Evolutionary conservation across 805 yeast genomes (phyloP), one percentile per base, ranked within the genome.

Genomic region (Jamesozyma hellenica): DNA sequence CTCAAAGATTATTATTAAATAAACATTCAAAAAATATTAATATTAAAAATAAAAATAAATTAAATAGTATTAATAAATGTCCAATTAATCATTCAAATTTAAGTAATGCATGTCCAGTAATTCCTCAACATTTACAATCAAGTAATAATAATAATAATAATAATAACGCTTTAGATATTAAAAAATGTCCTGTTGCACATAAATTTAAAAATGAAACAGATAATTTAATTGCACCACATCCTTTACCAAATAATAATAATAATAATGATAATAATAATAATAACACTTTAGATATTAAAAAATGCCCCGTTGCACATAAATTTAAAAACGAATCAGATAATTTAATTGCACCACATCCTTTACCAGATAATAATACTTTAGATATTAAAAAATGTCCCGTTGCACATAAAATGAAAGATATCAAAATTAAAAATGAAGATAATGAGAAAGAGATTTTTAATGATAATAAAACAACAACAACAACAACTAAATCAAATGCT

Each of bases 21-120:
- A 46, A 43, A 15, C 36, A 38, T 29, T 41, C 44, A 14, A 41
- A 34, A 14, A 35, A 31, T 28, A 29, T 36, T 16, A 28, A 28
- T 26, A 28, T 23, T 37, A 38, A 30, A 29, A 30, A 34, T 14
- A 28, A 10, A 14, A 13, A 31, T 11, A 9, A 15, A 30, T 16
- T 16, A 12, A 42, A 44, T 18, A 10, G 15, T 18, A 15, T 12
- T 5, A 23, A 51, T n/a, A 51, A 44, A 38, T 54, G 60, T 35
- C 61, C 61, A 1, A 55, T 55, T 3, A 43, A 50, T 17, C 51
- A 47, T 26, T 28, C 15, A 29, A 15, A n/a, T 12, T 17, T 25
- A 14, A 18, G n/a, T 11, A 28, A 15, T 3, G 14, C 19, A 6
- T 11, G 9, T 7, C 28, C 19, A 13, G 17, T 34, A 13, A 35